phyloP scores from a whole-genome alignment of 371 early-diverging fungal genomes.

The Nematocida sp. region DNA sequence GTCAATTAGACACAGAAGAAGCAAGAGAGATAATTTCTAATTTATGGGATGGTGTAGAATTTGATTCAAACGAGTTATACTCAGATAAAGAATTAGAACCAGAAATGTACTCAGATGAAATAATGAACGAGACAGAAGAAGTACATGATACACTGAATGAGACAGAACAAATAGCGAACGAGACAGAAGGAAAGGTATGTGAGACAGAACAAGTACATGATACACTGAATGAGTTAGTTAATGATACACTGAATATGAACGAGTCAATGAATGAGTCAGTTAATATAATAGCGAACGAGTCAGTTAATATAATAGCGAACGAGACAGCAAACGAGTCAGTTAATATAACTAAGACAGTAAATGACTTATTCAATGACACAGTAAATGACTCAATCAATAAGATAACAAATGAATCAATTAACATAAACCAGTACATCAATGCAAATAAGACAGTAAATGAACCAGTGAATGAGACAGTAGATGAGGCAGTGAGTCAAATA shows the following conservation, averaged over 20 bases:
- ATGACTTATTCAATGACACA: background rate
- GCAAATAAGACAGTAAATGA: background rate
- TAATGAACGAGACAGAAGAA: background rate
- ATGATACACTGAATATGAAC: too few species aligned
- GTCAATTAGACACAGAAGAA: background rate
- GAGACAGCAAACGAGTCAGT: background rate
- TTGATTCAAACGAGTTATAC: background rate
- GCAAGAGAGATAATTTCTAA: background rate
- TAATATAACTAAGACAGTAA: background rate
- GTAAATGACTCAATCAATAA: background rate
- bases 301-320: background rate
- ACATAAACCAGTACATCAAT: background rate
- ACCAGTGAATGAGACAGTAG: background rate
- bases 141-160: background rate
- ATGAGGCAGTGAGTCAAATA: background rate
- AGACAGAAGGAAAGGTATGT: background rate
- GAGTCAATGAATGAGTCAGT: background rate
- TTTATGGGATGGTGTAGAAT: background rate
- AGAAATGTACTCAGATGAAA: conserved; percentile 8
- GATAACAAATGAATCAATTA: background rate
- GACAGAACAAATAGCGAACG: background rate
- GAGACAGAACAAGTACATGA: background rate
- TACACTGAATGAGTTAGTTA: background rate
- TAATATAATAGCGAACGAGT: background rate
- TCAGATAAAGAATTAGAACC: conserved; percentile 8